phyloP scores from a whole-genome alignment of 257 asterid species.

The Echites panduratus region DNA sequence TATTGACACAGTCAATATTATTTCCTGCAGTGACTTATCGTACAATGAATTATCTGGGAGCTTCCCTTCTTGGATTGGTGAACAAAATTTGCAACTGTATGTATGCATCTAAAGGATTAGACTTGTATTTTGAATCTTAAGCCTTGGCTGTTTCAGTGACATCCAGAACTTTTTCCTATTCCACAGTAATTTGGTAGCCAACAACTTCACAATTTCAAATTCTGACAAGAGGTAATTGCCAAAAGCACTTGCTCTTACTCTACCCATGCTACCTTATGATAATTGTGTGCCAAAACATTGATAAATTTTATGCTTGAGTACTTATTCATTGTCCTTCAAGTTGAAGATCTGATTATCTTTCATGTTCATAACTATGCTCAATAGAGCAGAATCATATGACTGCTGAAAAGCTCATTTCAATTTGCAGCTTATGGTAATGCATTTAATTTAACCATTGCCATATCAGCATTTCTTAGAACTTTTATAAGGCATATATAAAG shows the following conservation, averaged over 20 bases:
- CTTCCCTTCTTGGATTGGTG: constrained; percentile 64
- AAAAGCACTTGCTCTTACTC: not conserved
- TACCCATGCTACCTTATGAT: constrained; percentile 1
- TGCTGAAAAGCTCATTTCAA: not conserved
- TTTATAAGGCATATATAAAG: not conserved
- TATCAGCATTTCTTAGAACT: not conserved
- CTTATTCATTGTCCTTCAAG: not conserved
- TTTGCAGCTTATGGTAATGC: not conserved
- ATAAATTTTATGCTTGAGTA: not conserved
- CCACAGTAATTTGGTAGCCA: constrained; percentile 64
- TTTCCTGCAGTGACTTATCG: constrained; percentile 55
- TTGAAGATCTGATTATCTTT: not conserved
- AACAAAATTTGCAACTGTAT: constrained; percentile 46
- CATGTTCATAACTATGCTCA: no score
- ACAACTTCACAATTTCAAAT: constrained; percentile 47
- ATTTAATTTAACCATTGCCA: not conserved
- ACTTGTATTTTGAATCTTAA: not conserved
- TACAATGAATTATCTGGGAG: constrained; percentile 69
- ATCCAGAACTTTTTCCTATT: constrained; percentile 6
- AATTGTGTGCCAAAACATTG: not conserved
- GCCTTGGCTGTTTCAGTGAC: constrained; percentile 2
- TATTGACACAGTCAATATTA: constrained; percentile 6
- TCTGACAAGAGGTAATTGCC: constrained; percentile 46
- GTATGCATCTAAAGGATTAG: constrained; percentile 17
- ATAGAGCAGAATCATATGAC: not conserved